Percentiles rank a stretch among this genome's conserved stretches.
Conservation (phyloP, 352 stramenopile genomes). For the Pythium angustatum region DNA sequence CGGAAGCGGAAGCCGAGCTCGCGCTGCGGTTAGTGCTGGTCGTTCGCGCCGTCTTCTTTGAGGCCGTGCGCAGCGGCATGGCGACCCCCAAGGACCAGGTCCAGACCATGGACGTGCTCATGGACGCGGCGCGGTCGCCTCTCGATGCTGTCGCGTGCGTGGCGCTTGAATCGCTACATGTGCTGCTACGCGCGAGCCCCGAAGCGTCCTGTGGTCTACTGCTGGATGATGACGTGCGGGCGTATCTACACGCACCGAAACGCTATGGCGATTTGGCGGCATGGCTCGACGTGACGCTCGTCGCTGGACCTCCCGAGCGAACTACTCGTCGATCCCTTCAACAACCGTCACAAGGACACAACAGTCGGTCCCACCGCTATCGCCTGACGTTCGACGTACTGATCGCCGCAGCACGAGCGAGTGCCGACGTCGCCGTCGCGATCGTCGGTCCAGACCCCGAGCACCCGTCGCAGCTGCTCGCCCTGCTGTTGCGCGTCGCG, state of each 20-base stretch:
- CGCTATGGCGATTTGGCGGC: constrained; percentile 56
- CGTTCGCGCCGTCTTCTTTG: constrained; percentile 9
- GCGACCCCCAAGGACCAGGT: constrained; percentile 16
- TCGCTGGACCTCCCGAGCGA: constrained; percentile 25
- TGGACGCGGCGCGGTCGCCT: constrained; percentile 5
- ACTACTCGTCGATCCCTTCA: too few relatives aligned
- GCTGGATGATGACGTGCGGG: constrained; percentile 32
- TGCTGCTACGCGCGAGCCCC: background rate
- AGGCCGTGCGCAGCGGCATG: background rate
- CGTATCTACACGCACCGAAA: constrained; percentile 69
- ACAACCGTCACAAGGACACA: too few relatives aligned
- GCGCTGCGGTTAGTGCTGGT: constrained; percentile 12
- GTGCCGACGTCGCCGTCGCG: background rate
- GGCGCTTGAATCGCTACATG: constrained; percentile 5
- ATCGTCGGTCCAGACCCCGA: constrained; percentile 4
- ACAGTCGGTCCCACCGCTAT: background rate
- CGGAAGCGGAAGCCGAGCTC: background rate
- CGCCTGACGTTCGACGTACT: constrained; percentile 6
- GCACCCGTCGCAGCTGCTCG: constrained; percentile 8
- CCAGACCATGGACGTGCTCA: constrained; percentile 11
- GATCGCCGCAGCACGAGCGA: background rate
- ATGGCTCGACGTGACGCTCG: constrained; percentile 37
- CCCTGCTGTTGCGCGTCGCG: background rate
- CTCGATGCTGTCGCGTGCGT: constrained; percentile 14
- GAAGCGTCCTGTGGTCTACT: background rate